Conservation (phyloP, 345 rosid species). For the Gossypium anomalum region DNA sequence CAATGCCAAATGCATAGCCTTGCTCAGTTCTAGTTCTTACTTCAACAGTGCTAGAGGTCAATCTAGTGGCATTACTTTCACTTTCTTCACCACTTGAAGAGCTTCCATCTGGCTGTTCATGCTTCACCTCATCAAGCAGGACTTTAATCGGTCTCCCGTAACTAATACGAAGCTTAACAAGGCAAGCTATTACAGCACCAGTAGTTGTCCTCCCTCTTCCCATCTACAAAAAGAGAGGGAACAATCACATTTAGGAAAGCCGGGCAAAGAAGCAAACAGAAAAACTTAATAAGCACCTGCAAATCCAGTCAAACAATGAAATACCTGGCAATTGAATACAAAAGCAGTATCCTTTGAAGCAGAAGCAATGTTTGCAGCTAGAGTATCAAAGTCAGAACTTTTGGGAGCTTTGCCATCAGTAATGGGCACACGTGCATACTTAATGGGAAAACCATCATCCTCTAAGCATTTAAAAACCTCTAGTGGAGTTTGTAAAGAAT, state of each 20-base stretch:
- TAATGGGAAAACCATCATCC: conserved; percentile 74
- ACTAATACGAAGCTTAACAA: conserved; percentile 79
- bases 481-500: conserved; percentile 86
- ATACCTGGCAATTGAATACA: conserved; percentile 98
- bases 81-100: conserved; percentile 89
- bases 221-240: conserved; percentile 51
- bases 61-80: conserved; percentile 40
- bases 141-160: conserved; percentile 80
- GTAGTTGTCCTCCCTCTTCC: conserved; percentile 99
- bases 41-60: conserved; percentile 32
- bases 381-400: conserved; percentile 84
- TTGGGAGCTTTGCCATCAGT: conserved; percentile 99
- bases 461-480: conserved; percentile 88
- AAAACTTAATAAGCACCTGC: conserved; percentile 12
- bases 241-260: conserved; percentile 12
- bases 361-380: conserved; percentile 77
- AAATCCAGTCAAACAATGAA: conserved; percentile 5
- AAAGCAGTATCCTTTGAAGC: conserved; percentile 90
- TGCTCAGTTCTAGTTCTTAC: conserved; percentile 42
- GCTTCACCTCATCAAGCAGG: conserved; percentile 48
- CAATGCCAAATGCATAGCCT: conserved; percentile 76
- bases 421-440: conserved; percentile 94
- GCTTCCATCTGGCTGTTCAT: conserved; percentile 66
- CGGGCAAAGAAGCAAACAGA: not conserved
- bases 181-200: conserved; percentile 98